Base-by-base conservation (phyloP, 345 rosid species). In the Moringa oleifera region DNA sequence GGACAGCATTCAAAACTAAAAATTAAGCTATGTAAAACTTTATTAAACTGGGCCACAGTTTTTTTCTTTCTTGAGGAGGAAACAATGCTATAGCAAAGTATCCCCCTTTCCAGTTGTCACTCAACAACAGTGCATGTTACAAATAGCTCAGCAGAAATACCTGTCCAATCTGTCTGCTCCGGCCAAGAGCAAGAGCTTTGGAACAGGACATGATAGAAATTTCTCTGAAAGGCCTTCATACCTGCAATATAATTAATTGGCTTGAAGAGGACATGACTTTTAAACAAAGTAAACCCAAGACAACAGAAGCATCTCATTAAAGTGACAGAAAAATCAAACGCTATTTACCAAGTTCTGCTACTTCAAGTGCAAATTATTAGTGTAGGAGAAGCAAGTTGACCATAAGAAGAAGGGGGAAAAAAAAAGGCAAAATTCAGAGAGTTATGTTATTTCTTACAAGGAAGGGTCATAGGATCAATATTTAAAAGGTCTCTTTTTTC, bases 221-320 rank as follows among this genome's bases (percentile, higher is more conserved):
- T 79, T 90, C 53, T 93, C 99, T 28, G 97, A 88, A 52, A 93
- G 96, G 65, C 97, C 95, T 20, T 88, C 99, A 57, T 93, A 93
- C 97, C 98, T 93, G 80, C 78, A 73, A 73, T 63, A 71, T 21
- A 66, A 58, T 46, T 36, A 56, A 61, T 58, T 51, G 41, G 45
- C 47, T 63, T 25, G 1, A 56, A 58, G 23, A 45, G n/a, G 54
- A 18, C 5, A 25, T 37, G 58, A 60, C 62, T 51, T 4, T 11
- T 4, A 9, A 7, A 41, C 12, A 33, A 33, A 33, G 17, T 2
- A 41, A 5, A 15, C 47, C 6, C 47, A 41, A 11, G 2, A 41
- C 12, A 41, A 4, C 47, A 41, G 1, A 41, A 7, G 13, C 47
- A 41, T 9, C 47, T 41, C 17, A 15, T 4, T 41, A 41, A 41